These are phyloP conservation scores for Plasmodium berghei DNA, from an alignment of 169 alveolate genomes.

Conservation along the genomic window DNA sequence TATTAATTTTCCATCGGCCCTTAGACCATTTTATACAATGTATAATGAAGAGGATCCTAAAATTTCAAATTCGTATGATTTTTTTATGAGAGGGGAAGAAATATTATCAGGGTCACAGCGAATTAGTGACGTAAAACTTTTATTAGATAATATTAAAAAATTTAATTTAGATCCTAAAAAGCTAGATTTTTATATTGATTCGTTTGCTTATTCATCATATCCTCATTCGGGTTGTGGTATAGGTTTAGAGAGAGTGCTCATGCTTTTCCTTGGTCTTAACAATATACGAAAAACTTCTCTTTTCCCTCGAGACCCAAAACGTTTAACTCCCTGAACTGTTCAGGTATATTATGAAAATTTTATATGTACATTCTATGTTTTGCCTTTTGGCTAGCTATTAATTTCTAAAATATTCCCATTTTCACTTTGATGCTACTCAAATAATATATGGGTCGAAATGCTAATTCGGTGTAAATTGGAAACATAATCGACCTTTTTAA, in stretches of 20 bases:
- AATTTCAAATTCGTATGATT: constrained; percentile 96
- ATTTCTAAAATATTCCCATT: too few species aligned
- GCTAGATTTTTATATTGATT: constrained; percentile 94
- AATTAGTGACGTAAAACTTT: constrained; percentile 96
- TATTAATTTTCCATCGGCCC: constrained; percentile 96
- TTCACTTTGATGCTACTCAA: too few species aligned
- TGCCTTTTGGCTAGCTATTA: too few species aligned
- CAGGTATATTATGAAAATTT: not conserved
- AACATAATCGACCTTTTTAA: too few species aligned
- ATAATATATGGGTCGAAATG: too few species aligned
- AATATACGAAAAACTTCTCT: constrained; percentile 97
- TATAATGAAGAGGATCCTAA: constrained; percentile 87
- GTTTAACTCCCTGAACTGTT: constrained; percentile 93
- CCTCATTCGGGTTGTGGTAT: constrained; percentile 99
- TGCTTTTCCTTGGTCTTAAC: constrained; percentile 95
- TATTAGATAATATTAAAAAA: constrained; percentile 84
- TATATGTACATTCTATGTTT: too few species aligned
- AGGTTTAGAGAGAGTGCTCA: constrained; percentile 99
- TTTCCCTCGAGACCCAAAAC: constrained; percentile 99
- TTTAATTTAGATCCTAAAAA: constrained; percentile 92
- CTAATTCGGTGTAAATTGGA: too few species aligned
- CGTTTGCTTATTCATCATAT: constrained; percentile 96
- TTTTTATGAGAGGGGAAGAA: constrained; percentile 99
- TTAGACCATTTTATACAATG: constrained; percentile 99
- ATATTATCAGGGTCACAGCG: constrained; percentile 99